Evolutionary conservation across 1,139 yeast genomes (phyloP).

Genomic region (Ogataea hybrid): DNA sequence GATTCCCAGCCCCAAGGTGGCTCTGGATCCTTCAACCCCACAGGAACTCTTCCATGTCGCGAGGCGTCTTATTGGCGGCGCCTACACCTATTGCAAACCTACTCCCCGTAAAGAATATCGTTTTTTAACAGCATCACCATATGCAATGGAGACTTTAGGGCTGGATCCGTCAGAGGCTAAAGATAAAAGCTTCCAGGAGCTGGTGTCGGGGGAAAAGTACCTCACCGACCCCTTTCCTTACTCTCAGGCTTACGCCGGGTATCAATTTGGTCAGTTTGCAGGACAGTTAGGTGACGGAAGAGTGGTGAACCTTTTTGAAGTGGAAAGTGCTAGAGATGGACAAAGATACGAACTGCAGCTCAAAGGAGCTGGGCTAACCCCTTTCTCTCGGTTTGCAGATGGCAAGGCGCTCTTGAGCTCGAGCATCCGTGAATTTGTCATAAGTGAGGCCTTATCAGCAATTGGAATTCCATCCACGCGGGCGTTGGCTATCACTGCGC

Average conservation of each 20-base stretch:
- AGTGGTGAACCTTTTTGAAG: conserved; percentile 76
- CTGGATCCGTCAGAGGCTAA: conserved; percentile 39
- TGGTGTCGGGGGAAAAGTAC: conserved; percentile 55
- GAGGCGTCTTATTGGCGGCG: conserved; percentile 60
- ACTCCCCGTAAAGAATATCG: conserved; percentile 53
- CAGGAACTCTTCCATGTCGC: conserved; percentile 48
- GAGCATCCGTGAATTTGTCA: conserved; percentile 81
- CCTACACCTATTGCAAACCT: conserved; percentile 70
- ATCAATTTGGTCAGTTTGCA: conserved; percentile 95
- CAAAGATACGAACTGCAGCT: conserved; percentile 66
- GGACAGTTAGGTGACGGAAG: conserved; percentile 98
- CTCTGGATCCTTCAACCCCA: conserved; percentile 28
- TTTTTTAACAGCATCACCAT: conserved; percentile 57
- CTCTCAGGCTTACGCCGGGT: conserved; percentile 92
- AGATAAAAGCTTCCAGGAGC: conserved; percentile 43
- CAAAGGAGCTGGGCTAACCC: conserved; percentile 91
- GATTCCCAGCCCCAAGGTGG: conserved; percentile 49
- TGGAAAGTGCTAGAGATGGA: conserved; percentile 39
- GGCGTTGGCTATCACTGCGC: conserved; percentile 67
- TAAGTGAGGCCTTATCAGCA: conserved; percentile 77
- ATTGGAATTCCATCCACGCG: conserved; percentile 87
- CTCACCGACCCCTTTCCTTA: conserved; percentile 55
- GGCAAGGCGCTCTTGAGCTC: conserved; percentile 93
- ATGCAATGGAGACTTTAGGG: conserved; percentile 62
- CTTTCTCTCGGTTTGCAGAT: conserved; percentile 92